A percentile compares a stretch with the other conserved stretches of the same genome.
Conservation (phyloP, 1,284 basidiomycete genomes). For the Cryptococcus floricola region DNA sequence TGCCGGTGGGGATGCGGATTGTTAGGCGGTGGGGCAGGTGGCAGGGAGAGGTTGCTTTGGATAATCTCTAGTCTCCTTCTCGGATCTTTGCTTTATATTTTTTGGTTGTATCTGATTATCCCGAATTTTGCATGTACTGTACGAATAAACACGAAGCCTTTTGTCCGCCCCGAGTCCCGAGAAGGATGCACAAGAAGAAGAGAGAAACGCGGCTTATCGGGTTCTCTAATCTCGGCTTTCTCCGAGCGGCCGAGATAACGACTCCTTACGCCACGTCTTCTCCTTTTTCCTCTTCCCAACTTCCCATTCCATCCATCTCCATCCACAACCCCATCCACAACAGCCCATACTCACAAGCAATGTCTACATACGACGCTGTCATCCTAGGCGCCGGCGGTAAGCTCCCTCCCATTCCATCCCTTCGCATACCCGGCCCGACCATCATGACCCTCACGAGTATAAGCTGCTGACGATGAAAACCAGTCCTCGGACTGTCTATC, state of each 20-base stretch:
- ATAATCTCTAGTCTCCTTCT: constrained; percentile 27
- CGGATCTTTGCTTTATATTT: background rate
- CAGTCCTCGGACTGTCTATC: constrained; percentile 51
- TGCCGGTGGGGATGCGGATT: constrained; percentile 39
- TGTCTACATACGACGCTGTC: constrained; percentile 44
- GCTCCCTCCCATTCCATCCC: constrained; percentile 4
- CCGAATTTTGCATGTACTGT: too few relatives aligned
- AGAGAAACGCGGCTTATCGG: too few relatives aligned
- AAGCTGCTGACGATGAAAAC: background rate
- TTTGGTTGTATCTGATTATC: too few relatives aligned
- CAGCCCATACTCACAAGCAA: background rate
- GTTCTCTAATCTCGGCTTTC: too few relatives aligned
- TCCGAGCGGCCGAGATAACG: too few relatives aligned
- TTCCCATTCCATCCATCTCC: too few relatives aligned
- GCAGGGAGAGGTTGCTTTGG: constrained; percentile 44
- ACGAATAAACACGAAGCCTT: too few relatives aligned
- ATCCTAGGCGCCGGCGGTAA: constrained; percentile 56
- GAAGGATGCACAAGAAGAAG: too few relatives aligned
- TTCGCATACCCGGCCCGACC: background rate
- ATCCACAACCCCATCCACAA: too few relatives aligned
- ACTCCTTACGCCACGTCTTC: too few relatives aligned
- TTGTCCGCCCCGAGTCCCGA: too few relatives aligned
- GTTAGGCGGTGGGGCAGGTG: constrained; percentile 38
- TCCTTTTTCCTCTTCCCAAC: too few relatives aligned
- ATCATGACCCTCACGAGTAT: background rate